These are phyloP conservation scores for Trichophyton benhamiae DNA, from an alignment of 2,329 filamentous ascomycete species.

Conservation along the genomic window DNA sequence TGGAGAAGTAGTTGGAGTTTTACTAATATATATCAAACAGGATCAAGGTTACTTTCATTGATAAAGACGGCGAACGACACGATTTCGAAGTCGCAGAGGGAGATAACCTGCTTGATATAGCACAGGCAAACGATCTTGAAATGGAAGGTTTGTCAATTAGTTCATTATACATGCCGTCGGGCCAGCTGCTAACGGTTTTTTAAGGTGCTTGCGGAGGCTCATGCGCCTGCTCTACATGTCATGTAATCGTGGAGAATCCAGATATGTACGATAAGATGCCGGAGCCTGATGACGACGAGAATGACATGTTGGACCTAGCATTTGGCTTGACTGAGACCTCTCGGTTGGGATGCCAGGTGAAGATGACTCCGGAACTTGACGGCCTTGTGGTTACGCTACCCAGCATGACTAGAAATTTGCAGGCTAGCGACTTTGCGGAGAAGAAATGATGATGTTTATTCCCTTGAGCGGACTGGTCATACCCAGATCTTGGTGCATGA, in stretches of 20 bases:
- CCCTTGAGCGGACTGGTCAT: background rate
- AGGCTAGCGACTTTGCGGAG: conserved; percentile 74
- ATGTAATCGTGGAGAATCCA: conserved; percentile 69
- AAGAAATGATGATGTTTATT: conserved; percentile 22
- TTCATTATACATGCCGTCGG: background rate
- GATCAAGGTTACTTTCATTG: conserved; percentile 80
- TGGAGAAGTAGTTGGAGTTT: background rate
- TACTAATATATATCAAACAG: conserved; percentile 33
- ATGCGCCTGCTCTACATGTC: conserved; percentile 86
- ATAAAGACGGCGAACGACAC: conserved; percentile 69
- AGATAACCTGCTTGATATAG: conserved; percentile 90
- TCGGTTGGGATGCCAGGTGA: conserved; percentile 75
- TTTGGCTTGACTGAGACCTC: conserved; percentile 82
- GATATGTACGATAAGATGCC: conserved; percentile 65
- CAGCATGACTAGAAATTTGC: conserved; percentile 88
- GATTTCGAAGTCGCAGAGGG: conserved; percentile 71
- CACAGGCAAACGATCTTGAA: conserved; percentile 85
- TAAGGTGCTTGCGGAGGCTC: conserved; percentile 83
- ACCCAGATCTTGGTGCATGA: background rate
- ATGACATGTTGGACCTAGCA: conserved; percentile 82
- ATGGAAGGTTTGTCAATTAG: conserved; percentile 61
- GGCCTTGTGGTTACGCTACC: conserved; percentile 76
- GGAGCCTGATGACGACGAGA: conserved; percentile 67
- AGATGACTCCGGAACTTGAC: conserved; percentile 82
- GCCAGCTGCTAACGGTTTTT: background rate